Base-by-base conservation (phyloP, 306 rosid species). In the Glycine tomentella region DNA sequence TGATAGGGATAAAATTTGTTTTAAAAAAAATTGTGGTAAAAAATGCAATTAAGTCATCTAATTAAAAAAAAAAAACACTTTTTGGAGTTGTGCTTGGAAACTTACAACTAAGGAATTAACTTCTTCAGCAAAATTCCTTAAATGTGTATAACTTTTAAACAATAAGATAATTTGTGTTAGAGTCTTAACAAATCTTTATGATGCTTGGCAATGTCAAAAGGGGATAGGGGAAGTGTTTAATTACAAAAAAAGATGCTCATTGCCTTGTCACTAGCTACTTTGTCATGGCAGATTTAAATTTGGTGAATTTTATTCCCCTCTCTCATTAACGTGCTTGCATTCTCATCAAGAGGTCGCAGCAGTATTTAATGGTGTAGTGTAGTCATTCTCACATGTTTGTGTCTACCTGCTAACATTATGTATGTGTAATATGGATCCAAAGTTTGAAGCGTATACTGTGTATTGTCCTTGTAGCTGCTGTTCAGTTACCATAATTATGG, bases 371-470 rank as follows among this genome's bases (percentile, higher is more conserved):
- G 68, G 20, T 38, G 20, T 4, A 31, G 83, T 71, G 56, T 42
- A 48, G 77, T 77, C 83, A 56, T 77, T 71, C 80, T 76, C 85
- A 76, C 85, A 38, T 76, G 83, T 20, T 63, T n/a, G 3, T 84
- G 82, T 56, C 78, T 76, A 20, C 44, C 74, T 48, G 49, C 80
- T 72, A 81, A 64, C 76, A 74, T 33, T 61, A 33, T 44, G 13
- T 34, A 34, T 58, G 14, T 59, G 65, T 33, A 62, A 62, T 73
- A 34, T 53, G 80, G 75, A 65, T 81, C 84, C 59, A 74, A 81
- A 74, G 49, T 56, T 58, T 50, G 0, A 58, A 82, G 38, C 77
- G 33, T n/a, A 44, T 40, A 51, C 73, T 49, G 4, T 76, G 58
- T 81, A 14, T 45, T 67, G 73, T 76, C 77, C 67, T 69, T 74